Evolutionary conservation across 2,329 filamentous ascomycete genomes (phyloP), one percentile per base, ranked within the genome.

Genomic region (Fusarium illudens): DNA sequence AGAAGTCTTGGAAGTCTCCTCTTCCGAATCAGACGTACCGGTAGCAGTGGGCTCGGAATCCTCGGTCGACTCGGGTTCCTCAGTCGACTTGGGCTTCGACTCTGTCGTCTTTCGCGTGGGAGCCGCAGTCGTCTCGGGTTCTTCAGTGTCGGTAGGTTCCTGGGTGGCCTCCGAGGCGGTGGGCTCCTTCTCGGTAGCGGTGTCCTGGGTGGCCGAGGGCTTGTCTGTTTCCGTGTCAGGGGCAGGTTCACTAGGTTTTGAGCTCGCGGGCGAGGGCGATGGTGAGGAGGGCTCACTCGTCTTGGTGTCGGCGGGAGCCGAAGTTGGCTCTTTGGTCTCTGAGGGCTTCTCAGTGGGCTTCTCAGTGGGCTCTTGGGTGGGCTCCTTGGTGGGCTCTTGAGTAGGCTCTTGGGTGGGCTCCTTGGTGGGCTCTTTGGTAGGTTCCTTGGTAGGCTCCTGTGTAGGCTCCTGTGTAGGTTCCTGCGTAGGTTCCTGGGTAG

Each of bases 11-110:
- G 70, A 66, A 69, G 73, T 32, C 59, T 62, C 65, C 67, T 72
- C 71, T 74, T 74, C 68, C 53, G 65, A 62, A 52, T 59, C 68
- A 63, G 69, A 75, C 73, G 75, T 72, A 73, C 74, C 71, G 58
- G 76, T 74, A 67, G 65, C 65, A 71, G 75, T 65, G 54, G 71
- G 62, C 62, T 73, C 64, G 58, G 70, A 73, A 65, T 72, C 67
- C 33, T 69, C 60, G 20, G 60, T 67, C 27, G 68, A 55, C 12
- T 39, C 50, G 30, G 39, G 39, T 46, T 46, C 39, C 39, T 27
- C 39, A 11, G 39, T 71, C 39, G 68, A 68, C 29, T 58, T 50
- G 42, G 69, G 60, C 27, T 60, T 53, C 56, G 67, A 67, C 30
- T 68, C 42, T 25, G 51, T 22, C 34, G 67, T 68, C 37, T 42